phyloP scores from a whole-genome alignment of 2,329 filamentous ascomycete species.

The Hymenoscyphus repandus region DNA sequence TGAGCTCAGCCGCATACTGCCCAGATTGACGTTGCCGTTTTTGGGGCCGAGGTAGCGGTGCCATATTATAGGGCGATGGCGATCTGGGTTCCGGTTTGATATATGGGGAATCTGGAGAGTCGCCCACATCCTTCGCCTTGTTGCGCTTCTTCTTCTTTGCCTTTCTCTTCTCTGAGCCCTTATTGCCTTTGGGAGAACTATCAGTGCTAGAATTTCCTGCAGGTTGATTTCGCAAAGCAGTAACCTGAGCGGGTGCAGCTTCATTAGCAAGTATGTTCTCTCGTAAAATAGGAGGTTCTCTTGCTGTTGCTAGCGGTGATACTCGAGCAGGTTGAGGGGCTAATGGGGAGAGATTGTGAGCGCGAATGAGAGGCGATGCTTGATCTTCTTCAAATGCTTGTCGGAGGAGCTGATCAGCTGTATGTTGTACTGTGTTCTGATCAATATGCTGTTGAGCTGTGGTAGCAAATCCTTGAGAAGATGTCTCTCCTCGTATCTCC shows the following conservation, averaged over 20 bases:
- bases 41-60: constrained; percentile 47
- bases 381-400: constrained; percentile 36
- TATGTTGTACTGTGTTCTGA: constrained; percentile 31
- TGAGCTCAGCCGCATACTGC: constrained; percentile 37
- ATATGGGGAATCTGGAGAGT: constrained; percentile 43
- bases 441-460: constrained; percentile 31
- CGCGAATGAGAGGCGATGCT: constrained; percentile 61
- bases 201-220: constrained; percentile 50
- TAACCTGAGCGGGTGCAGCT: constrained; percentile 46
- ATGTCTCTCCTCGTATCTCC: not conserved
- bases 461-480: not conserved
- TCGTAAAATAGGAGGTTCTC: constrained; percentile 29
- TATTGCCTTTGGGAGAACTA: constrained; percentile 52
- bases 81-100: constrained; percentile 64
- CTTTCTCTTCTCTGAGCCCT: constrained; percentile 38
- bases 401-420: constrained; percentile 35
- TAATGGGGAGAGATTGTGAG: constrained; percentile 66
- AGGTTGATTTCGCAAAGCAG: constrained; percentile 46
- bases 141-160: constrained; percentile 49
- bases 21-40: constrained; percentile 51
- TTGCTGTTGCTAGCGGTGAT: constrained; percentile 49
- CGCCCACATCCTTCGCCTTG: constrained; percentile 40
- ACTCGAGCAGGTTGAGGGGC: constrained; percentile 72
- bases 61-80: constrained; percentile 51
- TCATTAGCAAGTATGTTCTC: constrained; percentile 23